phyloP scores from a whole-genome alignment of 768 basidiomycete species.

The Suillus fuscotomentosus region DNA sequence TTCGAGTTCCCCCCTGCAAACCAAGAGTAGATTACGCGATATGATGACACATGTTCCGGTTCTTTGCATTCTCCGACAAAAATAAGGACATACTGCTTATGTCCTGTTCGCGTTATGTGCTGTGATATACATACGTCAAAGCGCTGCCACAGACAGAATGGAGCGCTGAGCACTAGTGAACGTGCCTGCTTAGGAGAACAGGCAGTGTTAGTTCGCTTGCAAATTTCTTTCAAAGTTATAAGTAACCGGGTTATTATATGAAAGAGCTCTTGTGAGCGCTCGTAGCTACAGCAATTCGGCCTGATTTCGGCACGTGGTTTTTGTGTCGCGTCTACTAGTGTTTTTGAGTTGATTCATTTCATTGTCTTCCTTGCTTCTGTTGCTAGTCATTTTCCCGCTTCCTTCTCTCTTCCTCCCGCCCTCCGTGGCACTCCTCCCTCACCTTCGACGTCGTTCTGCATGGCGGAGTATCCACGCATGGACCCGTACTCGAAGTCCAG shows the following conservation, averaged over 20 bases:
- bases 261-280: conserved; percentile 4
- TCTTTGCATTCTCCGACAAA: conserved; percentile 26
- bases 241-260: not conserved
- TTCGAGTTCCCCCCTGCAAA: conserved; percentile 86
- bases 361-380: conserved; percentile 31
- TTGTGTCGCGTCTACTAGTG: conserved; percentile 29
- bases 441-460: conserved; percentile 31
- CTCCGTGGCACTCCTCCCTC: conserved; percentile 41
- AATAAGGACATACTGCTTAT: conserved; percentile 36
- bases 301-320: conserved; percentile 28
- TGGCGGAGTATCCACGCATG: conserved; percentile 59
- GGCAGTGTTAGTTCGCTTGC: not conserved
- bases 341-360: conserved; percentile 26
- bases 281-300: conserved; percentile 5
- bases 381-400: conserved; percentile 25
- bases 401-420: conserved; percentile 31
- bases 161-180: not conserved
- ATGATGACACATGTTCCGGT: conserved; percentile 34
- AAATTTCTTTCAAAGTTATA: not conserved
- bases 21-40: conserved; percentile 56
- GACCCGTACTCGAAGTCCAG: conserved; percentile 67
- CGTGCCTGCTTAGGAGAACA: not conserved
- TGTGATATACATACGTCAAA: not conserved
- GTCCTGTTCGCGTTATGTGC: conserved; percentile 16
- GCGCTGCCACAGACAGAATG: not conserved